Evolutionary conservation across 805 yeast genomes (phyloP), one percentile per base, ranked within the genome.

Genomic region (Saturnispora halmiae): DNA sequence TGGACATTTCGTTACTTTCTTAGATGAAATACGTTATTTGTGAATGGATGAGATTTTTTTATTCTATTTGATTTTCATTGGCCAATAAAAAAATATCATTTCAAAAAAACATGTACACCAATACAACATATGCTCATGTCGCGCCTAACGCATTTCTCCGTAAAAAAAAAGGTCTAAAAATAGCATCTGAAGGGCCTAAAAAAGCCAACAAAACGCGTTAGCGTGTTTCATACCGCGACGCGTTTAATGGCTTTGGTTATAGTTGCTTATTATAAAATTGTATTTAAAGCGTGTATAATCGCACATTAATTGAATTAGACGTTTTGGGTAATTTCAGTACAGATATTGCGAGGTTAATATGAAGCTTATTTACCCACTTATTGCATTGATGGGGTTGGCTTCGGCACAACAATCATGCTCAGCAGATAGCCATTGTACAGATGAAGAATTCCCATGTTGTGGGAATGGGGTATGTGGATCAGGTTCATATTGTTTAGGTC

Each of bases 371-470:
- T 14, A 14, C 13, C 18, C 21, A 25, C 13, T 33, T 13, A 15
- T 38, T n/a, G 22, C 30, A 2, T 20, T 39, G 6, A 11, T 33
- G 4, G 16, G 14, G 8, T 18, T 34, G 20, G 28, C 34, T 25
- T 18, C 38, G 29, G 24, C 20, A 9, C 46, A 47, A 38, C 34
- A 51, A n/a, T 32, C 54, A 6, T 86, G 95, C 63, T 72, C 70
- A 46, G 60, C 70, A 8, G 65, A 75, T 9, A 45, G 53, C 13
- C 51, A 66, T 4, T 87, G 96, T 64, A 96, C 96, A 2, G 37
- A 32, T 15, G 75, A 80, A 54, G 69, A 67, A 34, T 49, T 56
- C n/a, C 96, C 96, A 43, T 87, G 96, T 61, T 87, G 96, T 60
- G 39, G 47, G n/a, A 79, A 77, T 50, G 96, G 96, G 37, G 66